These are phyloP conservation scores for Trichaptum fuscoviolaceum DNA, from an alignment of 768 basidiomycete species.

Conservation along the genomic window DNA sequence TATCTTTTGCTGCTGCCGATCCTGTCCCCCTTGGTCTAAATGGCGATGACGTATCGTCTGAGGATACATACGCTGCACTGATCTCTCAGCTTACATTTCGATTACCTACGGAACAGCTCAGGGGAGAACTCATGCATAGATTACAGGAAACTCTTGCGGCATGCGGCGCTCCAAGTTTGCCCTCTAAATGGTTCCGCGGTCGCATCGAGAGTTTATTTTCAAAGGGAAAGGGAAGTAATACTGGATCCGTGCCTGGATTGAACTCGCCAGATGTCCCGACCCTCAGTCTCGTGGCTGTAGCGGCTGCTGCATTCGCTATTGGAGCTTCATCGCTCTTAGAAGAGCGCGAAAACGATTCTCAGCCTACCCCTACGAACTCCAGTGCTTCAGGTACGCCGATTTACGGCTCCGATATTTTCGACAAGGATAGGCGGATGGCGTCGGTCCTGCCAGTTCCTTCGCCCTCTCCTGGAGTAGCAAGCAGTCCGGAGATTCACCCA, in stretches of 20 bases:
- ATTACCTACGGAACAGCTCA: background rate
- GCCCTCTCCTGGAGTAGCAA: background rate
- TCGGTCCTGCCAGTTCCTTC: background rate
- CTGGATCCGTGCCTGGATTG: constrained; percentile 10
- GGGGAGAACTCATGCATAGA: background rate
- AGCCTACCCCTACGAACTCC: background rate
- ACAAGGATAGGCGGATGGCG: background rate
- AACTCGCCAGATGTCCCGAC: constrained; percentile 24
- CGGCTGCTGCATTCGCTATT: constrained; percentile 54
- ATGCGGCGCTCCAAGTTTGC: background rate
- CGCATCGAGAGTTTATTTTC: background rate
- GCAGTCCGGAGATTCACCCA: background rate
- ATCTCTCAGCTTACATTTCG: background rate
- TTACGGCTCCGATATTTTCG: background rate
- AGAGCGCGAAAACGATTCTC: constrained; percentile 6
- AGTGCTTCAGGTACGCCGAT: background rate
- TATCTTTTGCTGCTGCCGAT: background rate
- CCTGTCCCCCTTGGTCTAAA: background rate
- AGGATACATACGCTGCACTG: background rate
- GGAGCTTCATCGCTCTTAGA: constrained; percentile 31
- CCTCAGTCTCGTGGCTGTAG: constrained; percentile 52
- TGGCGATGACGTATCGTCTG: background rate
- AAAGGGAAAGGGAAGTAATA: background rate
- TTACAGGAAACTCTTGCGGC: background rate
- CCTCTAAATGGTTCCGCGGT: background rate